phyloP scores from a whole-genome alignment of 306 rosid species.

The Pyrus bretschneideri region DNA sequence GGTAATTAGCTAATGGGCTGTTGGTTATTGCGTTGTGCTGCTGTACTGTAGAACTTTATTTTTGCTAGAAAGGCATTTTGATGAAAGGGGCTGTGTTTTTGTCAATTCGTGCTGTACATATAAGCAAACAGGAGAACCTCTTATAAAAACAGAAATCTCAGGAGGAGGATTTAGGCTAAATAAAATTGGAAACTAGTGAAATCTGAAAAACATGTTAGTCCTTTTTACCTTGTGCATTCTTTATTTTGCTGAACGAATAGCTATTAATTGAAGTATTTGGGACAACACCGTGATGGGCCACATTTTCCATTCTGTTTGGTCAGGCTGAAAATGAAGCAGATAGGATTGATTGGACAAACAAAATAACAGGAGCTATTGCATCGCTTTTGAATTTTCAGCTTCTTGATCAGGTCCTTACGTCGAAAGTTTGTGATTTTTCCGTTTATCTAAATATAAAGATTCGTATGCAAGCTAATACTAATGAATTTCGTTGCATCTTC shows the following conservation, averaged over 20 bases:
- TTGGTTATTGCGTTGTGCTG: not conserved
- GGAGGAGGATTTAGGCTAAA: not conserved
- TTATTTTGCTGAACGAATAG: not conserved
- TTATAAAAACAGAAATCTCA: not conserved
- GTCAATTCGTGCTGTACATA: not conserved
- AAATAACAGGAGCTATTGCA: slow-evolving; percentile 72
- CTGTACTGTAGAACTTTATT: not conserved
- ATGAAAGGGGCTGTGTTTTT: not conserved
- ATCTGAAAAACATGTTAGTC: not conserved
- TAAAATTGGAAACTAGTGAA: not conserved
- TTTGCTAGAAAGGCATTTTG: not conserved
- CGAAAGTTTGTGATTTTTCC: slow-evolving; percentile 2
- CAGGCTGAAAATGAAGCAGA: slow-evolving; percentile 98
- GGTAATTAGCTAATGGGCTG: slow-evolving; percentile 46
- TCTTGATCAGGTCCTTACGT: slow-evolving; percentile 69
- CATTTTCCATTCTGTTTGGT: slow-evolving; percentile 21
- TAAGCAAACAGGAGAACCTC: not conserved
- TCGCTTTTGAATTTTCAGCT: slow-evolving; percentile 71
- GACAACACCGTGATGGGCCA: not conserved
- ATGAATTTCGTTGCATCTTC: slow-evolving; percentile 19
- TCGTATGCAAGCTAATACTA: slow-evolving; percentile 10
- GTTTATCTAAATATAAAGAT: slow-evolving; percentile 4
- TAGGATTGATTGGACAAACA: slow-evolving; percentile 90
- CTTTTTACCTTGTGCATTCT: not conserved
- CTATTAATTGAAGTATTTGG: not conserved